Percentiles rank a stretch among this genome's conserved stretches.
Evolutionary conservation across 495 filamentous ascomycete genomes (phyloP).

Genomic region (Trichoderma parareesei): DNA sequence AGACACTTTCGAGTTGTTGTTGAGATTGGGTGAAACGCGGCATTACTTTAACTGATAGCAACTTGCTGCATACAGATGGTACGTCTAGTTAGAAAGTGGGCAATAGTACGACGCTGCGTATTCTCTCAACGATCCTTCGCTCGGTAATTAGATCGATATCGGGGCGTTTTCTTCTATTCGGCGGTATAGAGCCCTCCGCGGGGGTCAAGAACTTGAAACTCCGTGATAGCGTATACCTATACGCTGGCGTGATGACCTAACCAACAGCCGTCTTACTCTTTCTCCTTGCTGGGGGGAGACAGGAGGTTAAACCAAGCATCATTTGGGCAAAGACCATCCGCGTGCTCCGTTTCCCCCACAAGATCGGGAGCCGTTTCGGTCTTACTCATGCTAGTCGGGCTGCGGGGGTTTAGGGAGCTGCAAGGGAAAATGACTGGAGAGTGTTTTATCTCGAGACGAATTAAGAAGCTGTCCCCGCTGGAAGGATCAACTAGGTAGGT

Average conservation of each 20-base stretch:
- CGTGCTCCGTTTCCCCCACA: neutral
- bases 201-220: neutral
- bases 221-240: neutral
- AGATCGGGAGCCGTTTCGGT: conserved; percentile 3
- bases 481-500: neutral
- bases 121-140: too few species aligned
- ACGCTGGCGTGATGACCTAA: neutral
- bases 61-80: too few species aligned
- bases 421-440: neutral
- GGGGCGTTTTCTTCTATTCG: neutral
- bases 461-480: neutral
- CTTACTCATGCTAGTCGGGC: neutral
- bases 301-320: neutral
- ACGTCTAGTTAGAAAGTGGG: too few species aligned
- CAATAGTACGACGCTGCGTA: too few species aligned
- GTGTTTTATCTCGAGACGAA: neutral
- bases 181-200: neutral
- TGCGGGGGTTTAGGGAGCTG: neutral
- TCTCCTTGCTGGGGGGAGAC: neutral
- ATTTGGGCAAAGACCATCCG: neutral
- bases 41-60: too few species aligned
- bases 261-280: neutral
- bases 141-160: neutral
- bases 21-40: too few species aligned
- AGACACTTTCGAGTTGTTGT: too few species aligned